Conservation (phyloP, 208 protist species). For the Jaenimonas drosophilae region DNA sequence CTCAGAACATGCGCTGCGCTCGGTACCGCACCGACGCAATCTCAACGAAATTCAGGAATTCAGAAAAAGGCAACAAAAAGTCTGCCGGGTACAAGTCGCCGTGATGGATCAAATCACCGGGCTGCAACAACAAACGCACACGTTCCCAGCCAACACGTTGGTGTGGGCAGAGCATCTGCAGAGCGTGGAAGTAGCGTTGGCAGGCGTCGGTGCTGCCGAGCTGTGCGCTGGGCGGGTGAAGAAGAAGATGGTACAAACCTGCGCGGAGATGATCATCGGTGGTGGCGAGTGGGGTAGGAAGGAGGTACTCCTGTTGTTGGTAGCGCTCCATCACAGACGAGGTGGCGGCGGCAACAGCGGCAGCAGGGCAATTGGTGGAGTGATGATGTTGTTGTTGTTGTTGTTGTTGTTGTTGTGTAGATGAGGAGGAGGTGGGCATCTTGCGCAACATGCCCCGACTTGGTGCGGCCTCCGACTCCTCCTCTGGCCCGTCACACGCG, state of each 20-base stretch:
- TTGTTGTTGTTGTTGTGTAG: background rate
- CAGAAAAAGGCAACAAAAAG: constrained; percentile 9
- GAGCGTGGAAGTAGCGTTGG: too few relatives aligned
- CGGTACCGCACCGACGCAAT: constrained; percentile 11
- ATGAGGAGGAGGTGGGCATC: background rate
- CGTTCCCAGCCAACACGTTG: background rate
- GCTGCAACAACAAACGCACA: constrained; percentile 7
- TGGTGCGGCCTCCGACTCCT: too few relatives aligned
- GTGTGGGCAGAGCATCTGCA: too few relatives aligned
- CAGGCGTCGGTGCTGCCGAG: too few relatives aligned
- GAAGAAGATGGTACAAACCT: too few relatives aligned
- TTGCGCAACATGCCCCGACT: background rate
- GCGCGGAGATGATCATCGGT: too few relatives aligned
- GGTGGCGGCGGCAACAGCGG: background rate
- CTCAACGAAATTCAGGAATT: constrained; percentile 21
- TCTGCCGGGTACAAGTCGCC: constrained; percentile 12
- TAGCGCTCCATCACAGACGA: background rate
- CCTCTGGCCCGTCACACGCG: too few relatives aligned
- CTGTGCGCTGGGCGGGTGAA: too few relatives aligned
- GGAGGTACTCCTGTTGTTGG: too few relatives aligned
- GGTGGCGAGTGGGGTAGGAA: too few relatives aligned
- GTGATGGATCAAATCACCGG: constrained; percentile 20
- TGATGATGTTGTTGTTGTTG: background rate
- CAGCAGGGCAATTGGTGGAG: background rate
- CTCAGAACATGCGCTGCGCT: too few relatives aligned